Evolutionary conservation across 495 filamentous ascomycete genomes (phyloP), one percentile per base, ranked within the genome.

Genomic region (Trichocladium uniseriatum): DNA sequence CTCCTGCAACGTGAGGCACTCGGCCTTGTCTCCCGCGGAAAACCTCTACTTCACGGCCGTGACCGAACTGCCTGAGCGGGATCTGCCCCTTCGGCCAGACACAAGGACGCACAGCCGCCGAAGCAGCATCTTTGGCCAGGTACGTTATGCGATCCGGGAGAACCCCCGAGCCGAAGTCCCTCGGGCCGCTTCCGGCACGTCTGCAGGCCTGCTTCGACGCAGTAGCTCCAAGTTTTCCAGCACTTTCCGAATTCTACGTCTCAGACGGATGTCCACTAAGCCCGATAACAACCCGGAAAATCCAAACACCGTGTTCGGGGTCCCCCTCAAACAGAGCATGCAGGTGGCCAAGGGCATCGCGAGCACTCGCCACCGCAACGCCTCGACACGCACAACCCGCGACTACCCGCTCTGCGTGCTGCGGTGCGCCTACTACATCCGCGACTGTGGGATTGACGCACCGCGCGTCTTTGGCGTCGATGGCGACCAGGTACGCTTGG

Each of bases 391-490:
- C 32, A 57, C 66, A 11, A 59, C 64, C 13, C 59, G 62, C 31
- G 60, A 67, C 15, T 73, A 71, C 51, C 70, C 70, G 6, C 53
- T 71, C 3, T 69, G 65, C 49, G 61, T 73, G 45, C 64, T 71
- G 11, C 67, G 69, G 10, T 73, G 70, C 42, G 66, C 62, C 32
- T 66, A 65, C 48, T 68, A 67, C 56, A 52, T 73, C 43, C 64
- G 64, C 29, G 63, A 69, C 31, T 54, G 63, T 43, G 60, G 58
- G 7, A 42, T 71, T 3, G 47, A 61, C 6, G 53, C 60, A 5
- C 65, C 67, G 1, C 54, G 69, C 44, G 50, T 73, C 28, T 73
- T 73, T 27, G 65, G 63, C 32, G 52, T 63, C 21, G 59, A 62
- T 13, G 67, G 60, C 14, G 66, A 70, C 43, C 44, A 48, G 1